phyloP scores from a whole-genome alignment of 768 basidiomycete species.

The Tulasnella calospora region DNA sequence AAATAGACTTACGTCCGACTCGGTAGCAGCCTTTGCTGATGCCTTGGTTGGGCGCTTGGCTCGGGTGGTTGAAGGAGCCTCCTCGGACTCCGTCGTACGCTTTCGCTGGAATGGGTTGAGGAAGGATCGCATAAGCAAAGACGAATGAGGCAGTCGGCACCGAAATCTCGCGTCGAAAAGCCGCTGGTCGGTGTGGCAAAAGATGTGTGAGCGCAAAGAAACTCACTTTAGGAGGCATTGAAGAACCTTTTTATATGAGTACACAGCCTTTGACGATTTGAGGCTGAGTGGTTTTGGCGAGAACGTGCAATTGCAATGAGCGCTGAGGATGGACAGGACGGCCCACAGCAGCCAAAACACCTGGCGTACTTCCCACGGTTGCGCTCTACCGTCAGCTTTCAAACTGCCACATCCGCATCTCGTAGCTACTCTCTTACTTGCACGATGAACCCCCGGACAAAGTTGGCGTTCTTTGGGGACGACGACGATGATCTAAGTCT shows the following conservation, averaged over 20 bases:
- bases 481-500: conserved; percentile 26
- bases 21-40: background rate
- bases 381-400: background rate
- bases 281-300: conserved; percentile 7
- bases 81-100: background rate
- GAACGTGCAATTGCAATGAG: conserved; percentile 6
- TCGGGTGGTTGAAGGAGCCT: background rate
- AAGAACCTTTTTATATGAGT: background rate
- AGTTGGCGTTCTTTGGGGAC: conserved; percentile 25
- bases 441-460: conserved; percentile 23
- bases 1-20: background rate
- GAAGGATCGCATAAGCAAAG: conserved; percentile 5
- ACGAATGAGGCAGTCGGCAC: conserved; percentile 9
- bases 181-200: background rate
- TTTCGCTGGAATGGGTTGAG: conserved; percentile 11
- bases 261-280: conserved; percentile 1
- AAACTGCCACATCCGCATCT: background rate
- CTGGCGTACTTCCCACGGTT: background rate
- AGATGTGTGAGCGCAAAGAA: background rate
- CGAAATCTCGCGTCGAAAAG: conserved; percentile 3
- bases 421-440: background rate
- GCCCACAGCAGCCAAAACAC: conserved; percentile 9
- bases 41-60: conserved; percentile 13
- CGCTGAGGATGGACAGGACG: background rate
- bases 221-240: conserved; percentile 8